phyloP scores from a whole-genome alignment of 2,329 filamentous ascomycete genomes.

The Stemphylium vesicarium region DNA sequence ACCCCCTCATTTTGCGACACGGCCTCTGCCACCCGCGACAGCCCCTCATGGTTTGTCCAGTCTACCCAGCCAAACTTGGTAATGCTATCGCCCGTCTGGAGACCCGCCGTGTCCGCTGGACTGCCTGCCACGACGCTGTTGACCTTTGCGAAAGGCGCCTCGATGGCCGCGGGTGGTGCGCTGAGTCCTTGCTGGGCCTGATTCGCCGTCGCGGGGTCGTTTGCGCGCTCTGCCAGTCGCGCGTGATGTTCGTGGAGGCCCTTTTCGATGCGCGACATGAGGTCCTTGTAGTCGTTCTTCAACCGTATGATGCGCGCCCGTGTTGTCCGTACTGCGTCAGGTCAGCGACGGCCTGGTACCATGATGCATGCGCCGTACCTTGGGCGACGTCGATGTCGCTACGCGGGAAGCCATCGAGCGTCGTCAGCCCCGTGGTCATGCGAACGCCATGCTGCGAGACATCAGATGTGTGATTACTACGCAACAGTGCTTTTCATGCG shows the following conservation, averaged over 20 bases:
- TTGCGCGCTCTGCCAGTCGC: constrained; percentile 59
- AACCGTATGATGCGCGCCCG: constrained; percentile 86
- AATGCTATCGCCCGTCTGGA: constrained; percentile 81
- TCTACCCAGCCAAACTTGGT: constrained; percentile 86
- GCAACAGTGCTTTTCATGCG: constrained; percentile 33
- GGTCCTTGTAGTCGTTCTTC: constrained; percentile 88
- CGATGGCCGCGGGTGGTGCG: constrained; percentile 48
- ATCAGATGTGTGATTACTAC: constrained; percentile 19
- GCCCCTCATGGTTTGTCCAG: constrained; percentile 81
- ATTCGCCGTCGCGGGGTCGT: constrained; percentile 43
- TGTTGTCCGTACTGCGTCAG: constrained; percentile 83
- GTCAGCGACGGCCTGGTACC: constrained; percentile 20
- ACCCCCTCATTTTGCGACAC: constrained; percentile 91
- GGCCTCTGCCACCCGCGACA: constrained; percentile 85
- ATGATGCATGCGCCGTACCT: constrained; percentile 62
- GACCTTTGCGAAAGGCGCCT: constrained; percentile 83
- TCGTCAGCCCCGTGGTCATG: constrained; percentile 88
- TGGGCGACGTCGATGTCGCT: constrained; percentile 95
- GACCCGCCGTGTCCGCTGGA: constrained; percentile 81
- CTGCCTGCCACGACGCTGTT: constrained; percentile 80
- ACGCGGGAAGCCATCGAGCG: constrained; percentile 88
- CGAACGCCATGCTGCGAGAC: constrained; percentile 80
- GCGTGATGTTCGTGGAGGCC: constrained; percentile 91
- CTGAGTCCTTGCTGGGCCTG: constrained; percentile 30
- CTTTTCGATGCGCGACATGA: constrained; percentile 84